phyloP scores from a whole-genome alignment of 2,329 filamentous ascomycete genomes.

The Kalaharituber pfeilii region DNA sequence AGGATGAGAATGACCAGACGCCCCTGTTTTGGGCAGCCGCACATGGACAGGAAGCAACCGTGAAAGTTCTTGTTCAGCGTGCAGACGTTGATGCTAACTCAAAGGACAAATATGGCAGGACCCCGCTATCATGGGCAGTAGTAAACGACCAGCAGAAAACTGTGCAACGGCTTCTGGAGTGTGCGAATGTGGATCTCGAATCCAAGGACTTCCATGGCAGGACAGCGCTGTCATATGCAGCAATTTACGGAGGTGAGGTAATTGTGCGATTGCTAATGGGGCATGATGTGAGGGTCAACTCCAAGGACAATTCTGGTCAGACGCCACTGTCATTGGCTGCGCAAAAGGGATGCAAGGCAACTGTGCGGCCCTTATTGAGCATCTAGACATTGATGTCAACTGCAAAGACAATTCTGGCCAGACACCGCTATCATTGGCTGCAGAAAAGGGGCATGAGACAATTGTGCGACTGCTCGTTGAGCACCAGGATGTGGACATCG shows the following conservation, averaged over 20 bases:
- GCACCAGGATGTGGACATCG: too few relatives aligned
- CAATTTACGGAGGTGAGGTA: background rate
- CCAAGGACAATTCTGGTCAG: background rate
- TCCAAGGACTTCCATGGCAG: background rate
- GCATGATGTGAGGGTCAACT: background rate
- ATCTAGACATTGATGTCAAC: background rate
- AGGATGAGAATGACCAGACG: conserved; percentile 4
- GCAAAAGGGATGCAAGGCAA: background rate
- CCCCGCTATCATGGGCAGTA: background rate
- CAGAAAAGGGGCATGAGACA: conserved; percentile 9
- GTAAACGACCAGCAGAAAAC: background rate
- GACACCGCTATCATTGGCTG: background rate
- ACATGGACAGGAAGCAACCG: background rate
- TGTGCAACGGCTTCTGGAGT: background rate
- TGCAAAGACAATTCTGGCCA: too few relatives aligned
- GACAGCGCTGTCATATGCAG: too few relatives aligned
- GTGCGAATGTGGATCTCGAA: background rate
- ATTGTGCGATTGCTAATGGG: background rate
- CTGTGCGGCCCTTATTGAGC: background rate
- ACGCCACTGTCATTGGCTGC: conserved; percentile 12
- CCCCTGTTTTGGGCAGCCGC: conserved; percentile 5
- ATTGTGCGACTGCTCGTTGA: conserved; percentile 9
- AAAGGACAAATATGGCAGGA: conserved; percentile 4
- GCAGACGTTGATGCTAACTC: conserved; percentile 1
- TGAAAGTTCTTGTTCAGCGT: background rate